Conservation (phyloP, 805 yeast species). For the Candida hungchunana region DNA sequence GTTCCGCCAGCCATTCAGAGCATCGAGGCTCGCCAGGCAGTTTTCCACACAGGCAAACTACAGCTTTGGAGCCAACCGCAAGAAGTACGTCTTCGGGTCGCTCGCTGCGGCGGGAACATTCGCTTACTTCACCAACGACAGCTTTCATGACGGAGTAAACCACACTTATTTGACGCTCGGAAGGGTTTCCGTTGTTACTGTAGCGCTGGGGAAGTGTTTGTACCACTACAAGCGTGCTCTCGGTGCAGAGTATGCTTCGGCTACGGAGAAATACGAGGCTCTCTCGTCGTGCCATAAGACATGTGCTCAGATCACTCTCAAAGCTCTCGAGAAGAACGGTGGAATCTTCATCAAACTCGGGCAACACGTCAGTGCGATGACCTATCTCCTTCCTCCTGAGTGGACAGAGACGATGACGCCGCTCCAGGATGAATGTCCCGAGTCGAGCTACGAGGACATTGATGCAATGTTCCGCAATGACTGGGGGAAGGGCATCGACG, state of each 20-base stretch:
- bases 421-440: slow-evolving; percentile 86
- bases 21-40: no score
- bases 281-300: slow-evolving; percentile 61
- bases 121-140: slow-evolving; percentile 12
- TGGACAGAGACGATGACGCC: slow-evolving; percentile 97
- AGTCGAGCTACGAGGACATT: slow-evolving; percentile 67
- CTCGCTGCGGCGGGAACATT: slow-evolving; percentile 5
- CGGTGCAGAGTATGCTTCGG: slow-evolving; percentile 36
- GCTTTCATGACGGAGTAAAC: slow-evolving; percentile 11
- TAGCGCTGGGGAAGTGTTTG: slow-evolving; percentile 73
- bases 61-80: slow-evolving; percentile 5
- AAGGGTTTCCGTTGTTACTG: slow-evolving; percentile 37
- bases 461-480: slow-evolving; percentile 63
- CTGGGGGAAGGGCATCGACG: slow-evolving; percentile 55
- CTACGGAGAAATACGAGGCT: slow-evolving; percentile 47
- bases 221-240: slow-evolving; percentile 59
- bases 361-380: slow-evolving; percentile 89
- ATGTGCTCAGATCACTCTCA: slow-evolving; percentile 76
- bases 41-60: slow-evolving; percentile 1
- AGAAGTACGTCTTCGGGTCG: slow-evolving; percentile 11
- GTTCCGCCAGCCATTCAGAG: no score
- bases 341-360: slow-evolving; percentile 94
- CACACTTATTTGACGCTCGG: slow-evolving; percentile 16
- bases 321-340: slow-evolving; percentile 80
- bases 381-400: slow-evolving; percentile 83